Conservation (phyloP, 495 filamentous ascomycete genomes). For the Bacidia gigantensis region DNA sequence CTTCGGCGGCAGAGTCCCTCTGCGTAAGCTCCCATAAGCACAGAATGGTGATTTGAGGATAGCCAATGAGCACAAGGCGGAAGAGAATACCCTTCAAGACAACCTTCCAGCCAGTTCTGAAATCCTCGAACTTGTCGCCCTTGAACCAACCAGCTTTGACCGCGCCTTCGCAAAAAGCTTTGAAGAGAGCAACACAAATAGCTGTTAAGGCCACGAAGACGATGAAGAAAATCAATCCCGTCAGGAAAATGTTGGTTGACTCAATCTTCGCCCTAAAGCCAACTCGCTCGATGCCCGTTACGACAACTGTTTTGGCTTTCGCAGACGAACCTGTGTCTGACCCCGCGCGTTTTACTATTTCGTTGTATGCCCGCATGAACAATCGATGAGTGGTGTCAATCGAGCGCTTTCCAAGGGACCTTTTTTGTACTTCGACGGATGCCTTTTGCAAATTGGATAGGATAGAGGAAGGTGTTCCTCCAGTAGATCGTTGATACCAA, state of each 20-base stretch:
- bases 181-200: conserved; percentile 64
- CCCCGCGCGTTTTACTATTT: conserved; percentile 38
- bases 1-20: conserved; percentile 72
- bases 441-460: conserved; percentile 58
- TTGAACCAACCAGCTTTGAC: conserved; percentile 67
- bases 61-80: conserved; percentile 81
- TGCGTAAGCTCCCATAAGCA: conserved; percentile 91
- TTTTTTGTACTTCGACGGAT: conserved; percentile 77
- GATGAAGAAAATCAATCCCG: conserved; percentile 79
- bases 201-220: conserved; percentile 64
- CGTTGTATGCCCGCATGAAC: conserved; percentile 31
- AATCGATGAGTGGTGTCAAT: conserved; percentile 26
- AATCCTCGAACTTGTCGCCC: conserved; percentile 80
- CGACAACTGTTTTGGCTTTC: conserved; percentile 44
- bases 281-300: conserved; percentile 80
- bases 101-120: conserved; percentile 80
- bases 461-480: conserved; percentile 70
- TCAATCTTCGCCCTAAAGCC: conserved; percentile 79
- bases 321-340: conserved; percentile 28
- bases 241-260: conserved; percentile 86
- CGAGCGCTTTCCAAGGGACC: conserved; percentile 28
- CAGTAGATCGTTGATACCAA: conserved; percentile 94
- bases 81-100: conserved; percentile 87
- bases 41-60: conserved; percentile 80
- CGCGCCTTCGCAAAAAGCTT: conserved; percentile 59